A percentile compares a stretch with the other conserved stretches of the same genome.
Evolutionary conservation across 192 early-diverging fungal genomes (phyloP).

Genomic region (Umbelopsis vinacea): DNA sequence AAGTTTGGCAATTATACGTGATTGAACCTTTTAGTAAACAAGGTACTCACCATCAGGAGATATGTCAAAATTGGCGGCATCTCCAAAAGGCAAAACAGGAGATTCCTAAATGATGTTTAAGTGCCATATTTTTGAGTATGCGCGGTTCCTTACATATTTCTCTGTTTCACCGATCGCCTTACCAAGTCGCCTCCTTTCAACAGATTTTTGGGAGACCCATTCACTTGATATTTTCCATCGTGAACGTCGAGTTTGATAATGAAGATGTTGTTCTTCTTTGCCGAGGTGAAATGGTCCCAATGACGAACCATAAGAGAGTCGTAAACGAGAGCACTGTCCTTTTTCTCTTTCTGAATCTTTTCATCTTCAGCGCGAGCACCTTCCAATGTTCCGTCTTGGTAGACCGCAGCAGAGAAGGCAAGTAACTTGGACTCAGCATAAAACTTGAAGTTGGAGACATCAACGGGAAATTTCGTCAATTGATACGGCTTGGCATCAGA

Average conservation of each 20-base stretch:
- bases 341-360: constrained; percentile 40
- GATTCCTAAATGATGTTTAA: constrained; percentile 30
- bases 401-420: constrained; percentile 74
- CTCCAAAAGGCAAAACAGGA: constrained; percentile 59
- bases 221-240: constrained; percentile 47
- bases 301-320: constrained; percentile 82
- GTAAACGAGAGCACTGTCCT: constrained; percentile 65
- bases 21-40: neutral
- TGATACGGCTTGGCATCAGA: constrained; percentile 40
- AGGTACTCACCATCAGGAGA: constrained; percentile 59
- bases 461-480: constrained; percentile 59
- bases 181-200: constrained; percentile 52
- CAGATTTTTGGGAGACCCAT: constrained; percentile 56
- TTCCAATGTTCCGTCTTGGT: constrained; percentile 58
- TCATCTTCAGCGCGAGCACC: constrained; percentile 58
- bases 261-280: constrained; percentile 69
- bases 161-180: neutral
- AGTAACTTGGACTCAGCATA: constrained; percentile 50
- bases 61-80: constrained; percentile 64
- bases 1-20: neutral
- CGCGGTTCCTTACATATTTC: neutral
- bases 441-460: constrained; percentile 61
- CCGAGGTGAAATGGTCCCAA: constrained; percentile 72
- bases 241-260: constrained; percentile 44
- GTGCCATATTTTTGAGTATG: too few species aligned